These are phyloP conservation scores for Isatis lusitanica DNA, from an alignment of 441 rosid species.

Conservation along the genomic window DNA sequence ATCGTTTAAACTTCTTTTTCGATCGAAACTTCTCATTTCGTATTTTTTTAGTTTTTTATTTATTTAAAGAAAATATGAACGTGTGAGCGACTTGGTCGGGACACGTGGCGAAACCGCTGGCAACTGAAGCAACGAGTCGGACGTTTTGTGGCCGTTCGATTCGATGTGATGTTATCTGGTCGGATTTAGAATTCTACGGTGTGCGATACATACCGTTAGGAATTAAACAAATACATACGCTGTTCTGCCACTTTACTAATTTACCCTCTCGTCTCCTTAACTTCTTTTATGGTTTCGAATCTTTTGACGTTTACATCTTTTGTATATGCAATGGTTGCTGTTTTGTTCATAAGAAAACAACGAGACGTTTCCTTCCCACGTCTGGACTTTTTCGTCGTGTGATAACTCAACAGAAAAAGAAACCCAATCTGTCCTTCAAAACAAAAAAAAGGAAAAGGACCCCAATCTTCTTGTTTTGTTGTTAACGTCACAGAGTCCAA, in stretches of 20 bases:
- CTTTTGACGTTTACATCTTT: slow-evolving; percentile 13
- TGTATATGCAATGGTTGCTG: slow-evolving; percentile 10
- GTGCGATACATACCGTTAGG: no score
- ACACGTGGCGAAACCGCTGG: slow-evolving; percentile 36
- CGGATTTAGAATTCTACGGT: slow-evolving; percentile 10
- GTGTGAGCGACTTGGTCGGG: slow-evolving; percentile 34
- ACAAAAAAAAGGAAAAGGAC: neutral
- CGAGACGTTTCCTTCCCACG: slow-evolving; percentile 4
- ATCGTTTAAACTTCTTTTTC: neutral
- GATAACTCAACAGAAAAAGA: neutral
- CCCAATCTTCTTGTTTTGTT: slow-evolving; percentile 11
- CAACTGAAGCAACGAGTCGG: slow-evolving; percentile 6
- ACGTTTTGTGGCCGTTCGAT: slow-evolving; percentile 27
- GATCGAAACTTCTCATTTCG: neutral
- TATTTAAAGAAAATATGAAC: slow-evolving; percentile 11
- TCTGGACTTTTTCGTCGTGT: neutral
- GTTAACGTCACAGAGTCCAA: slow-evolving; percentile 19
- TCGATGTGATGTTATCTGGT: slow-evolving; percentile 28
- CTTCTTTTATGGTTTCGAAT: neutral
- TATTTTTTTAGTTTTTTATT: neutral
- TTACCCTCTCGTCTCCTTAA: neutral
- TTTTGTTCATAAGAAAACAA: neutral
- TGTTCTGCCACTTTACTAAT: neutral
- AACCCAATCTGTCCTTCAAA: neutral
- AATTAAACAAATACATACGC: neutral